Percentiles rank a stretch among this genome's conserved stretches.
phyloP scores from a whole-genome alignment of 768 basidiomycete genomes.

The Boletales sp. region DNA sequence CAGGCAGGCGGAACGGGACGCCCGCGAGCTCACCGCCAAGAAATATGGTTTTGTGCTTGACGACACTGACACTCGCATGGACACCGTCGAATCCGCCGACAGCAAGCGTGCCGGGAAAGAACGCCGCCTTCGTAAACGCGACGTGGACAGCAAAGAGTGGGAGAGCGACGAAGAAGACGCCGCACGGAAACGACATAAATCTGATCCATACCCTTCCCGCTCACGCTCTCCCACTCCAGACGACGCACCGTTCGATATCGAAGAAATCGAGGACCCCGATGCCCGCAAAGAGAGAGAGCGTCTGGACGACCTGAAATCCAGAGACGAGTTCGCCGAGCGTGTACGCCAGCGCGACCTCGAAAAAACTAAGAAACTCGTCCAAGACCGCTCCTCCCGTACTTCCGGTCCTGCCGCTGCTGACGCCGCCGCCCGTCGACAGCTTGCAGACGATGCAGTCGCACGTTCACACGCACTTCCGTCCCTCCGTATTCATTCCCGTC shows the following conservation, averaged over 20 bases:
- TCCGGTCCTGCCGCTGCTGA: constrained; percentile 71
- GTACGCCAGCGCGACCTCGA: constrained; percentile 80
- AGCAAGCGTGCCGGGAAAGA: constrained; percentile 36
- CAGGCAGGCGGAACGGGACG: constrained; percentile 72
- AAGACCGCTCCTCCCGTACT: constrained; percentile 82
- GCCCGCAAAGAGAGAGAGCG: constrained; percentile 69
- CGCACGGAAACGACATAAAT: constrained; percentile 58
- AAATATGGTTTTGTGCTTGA: constrained; percentile 84
- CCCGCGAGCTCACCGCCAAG: constrained; percentile 63
- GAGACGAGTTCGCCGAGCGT: constrained; percentile 92
- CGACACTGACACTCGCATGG: constrained; percentile 60
- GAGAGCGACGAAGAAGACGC: constrained; percentile 88
- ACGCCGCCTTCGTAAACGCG: constrained; percentile 72
- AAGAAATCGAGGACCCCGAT: constrained; percentile 78
- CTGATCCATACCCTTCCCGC: constrained; percentile 36
- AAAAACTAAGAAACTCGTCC: constrained; percentile 84
- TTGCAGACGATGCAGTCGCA: constrained; percentile 75
- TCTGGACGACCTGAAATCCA: constrained; percentile 73
- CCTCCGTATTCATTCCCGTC: constrained; percentile 83
- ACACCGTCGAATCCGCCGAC: constrained; percentile 36
- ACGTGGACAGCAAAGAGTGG: constrained; percentile 81
- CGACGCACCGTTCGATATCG: constrained; percentile 38
- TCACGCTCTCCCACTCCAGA: constrained; percentile 24
- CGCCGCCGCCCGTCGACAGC: constrained; percentile 70
- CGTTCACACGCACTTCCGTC: constrained; percentile 56